Base-by-base conservation (phyloP, 2,329 filamentous ascomycete genomes). In the Neoascochyta sp. region DNA sequence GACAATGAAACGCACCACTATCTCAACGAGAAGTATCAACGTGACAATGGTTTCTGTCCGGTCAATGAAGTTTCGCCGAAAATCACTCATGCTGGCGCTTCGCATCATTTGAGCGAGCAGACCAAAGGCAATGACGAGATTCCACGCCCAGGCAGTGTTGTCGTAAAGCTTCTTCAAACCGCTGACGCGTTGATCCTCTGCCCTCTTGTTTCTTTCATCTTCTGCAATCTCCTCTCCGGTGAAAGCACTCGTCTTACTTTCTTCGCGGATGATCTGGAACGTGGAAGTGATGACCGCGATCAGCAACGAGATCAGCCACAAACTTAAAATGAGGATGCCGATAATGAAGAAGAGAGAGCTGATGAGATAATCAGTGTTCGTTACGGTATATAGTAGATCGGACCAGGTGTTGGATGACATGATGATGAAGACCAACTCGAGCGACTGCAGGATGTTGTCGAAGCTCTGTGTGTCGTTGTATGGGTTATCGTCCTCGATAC, bases 351-450 rank as follows among this genome's bases (percentile, higher is more conserved):
- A 98, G 3, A 96, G 68, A 1, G 89, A 86, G 4, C 88, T 80
- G 10, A 86, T 76, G 5, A 94, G 75, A 52, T 94, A 96, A 60
- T 98, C 92, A 15, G 86, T 93, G 53, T 94, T 80, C 30, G 85
- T 88, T 4, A 90, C 88, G 50, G 87, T 85, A 63, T 98, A 98
- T 71, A 98, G 87, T 30, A 96, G 68, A 62, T 96, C 87, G 1
- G 87, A 84, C 63, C 93, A 98, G 0, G 92, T 98, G 60, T 98
- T 98, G 27, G 88, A 90, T 52, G 87, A 95, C 86, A 98, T 98
- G 56, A 98, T 83, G 29, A 98, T 87, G 56, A 98, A 98, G 2
- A 98, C 89, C 35, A 96, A 71, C 65, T 98, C 88, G 29, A 96
- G 67, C 0, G 89, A 95, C 43, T 96, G 81, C 16, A 86, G 66